These are phyloP conservation scores for Wolfiporia cocos DNA, from an alignment of 1,284 basidiomycete species.

Conservation along the genomic window DNA sequence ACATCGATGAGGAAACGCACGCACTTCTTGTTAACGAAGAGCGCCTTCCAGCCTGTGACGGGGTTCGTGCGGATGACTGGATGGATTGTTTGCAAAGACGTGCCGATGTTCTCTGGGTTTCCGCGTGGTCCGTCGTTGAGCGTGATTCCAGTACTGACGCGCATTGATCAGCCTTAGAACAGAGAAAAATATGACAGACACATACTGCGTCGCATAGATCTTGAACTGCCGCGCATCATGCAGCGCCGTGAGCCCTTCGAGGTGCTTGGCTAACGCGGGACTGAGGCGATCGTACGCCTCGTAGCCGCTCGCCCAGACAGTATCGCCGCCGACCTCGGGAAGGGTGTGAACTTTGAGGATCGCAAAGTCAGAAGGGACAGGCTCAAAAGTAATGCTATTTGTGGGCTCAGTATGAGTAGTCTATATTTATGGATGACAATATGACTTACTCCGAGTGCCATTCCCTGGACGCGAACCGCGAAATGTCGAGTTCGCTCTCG, in stretches of 20 bases:
- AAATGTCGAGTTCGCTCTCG: slow-evolving; percentile 3
- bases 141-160: slow-evolving; percentile 9
- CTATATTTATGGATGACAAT: not conserved
- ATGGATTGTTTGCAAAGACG: slow-evolving; percentile 49
- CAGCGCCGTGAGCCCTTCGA: slow-evolving; percentile 54
- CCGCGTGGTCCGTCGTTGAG: slow-evolving; percentile 14
- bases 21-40: slow-evolving; percentile 51
- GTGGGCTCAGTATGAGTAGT: not conserved
- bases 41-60: slow-evolving; percentile 60
- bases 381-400: slow-evolving; percentile 59
- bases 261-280: slow-evolving; percentile 46
- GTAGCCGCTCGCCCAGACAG: slow-evolving; percentile 45
- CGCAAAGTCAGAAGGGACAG: slow-evolving; percentile 61
- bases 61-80: slow-evolving; percentile 50
- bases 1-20: not conserved
- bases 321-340: slow-evolving; percentile 36
- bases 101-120: slow-evolving; percentile 32
- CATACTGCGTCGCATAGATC: slow-evolving; percentile 8
- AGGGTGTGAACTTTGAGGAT: slow-evolving; percentile 56
- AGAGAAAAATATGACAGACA: not conserved
- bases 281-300: slow-evolving; percentile 62
- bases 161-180: not conserved
- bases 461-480: slow-evolving; percentile 30
- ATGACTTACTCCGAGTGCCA: slow-evolving; percentile 45
- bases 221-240: slow-evolving; percentile 50